These are phyloP conservation scores for Calocera cornea DNA, from an alignment of 768 basidiomycete species.

Conservation along the genomic window DNA sequence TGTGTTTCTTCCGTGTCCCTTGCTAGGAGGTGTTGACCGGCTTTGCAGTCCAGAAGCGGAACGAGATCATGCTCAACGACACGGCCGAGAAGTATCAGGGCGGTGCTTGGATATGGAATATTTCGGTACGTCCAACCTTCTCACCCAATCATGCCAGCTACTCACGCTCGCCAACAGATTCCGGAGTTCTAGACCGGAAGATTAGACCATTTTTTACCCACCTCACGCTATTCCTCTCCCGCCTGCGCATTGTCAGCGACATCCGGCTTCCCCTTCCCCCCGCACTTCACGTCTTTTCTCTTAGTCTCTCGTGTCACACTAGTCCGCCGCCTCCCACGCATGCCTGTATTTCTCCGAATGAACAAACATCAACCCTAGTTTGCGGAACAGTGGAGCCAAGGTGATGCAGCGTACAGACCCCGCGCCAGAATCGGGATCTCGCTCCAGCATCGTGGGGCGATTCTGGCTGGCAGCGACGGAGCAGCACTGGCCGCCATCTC, in stretches of 20 bases:
- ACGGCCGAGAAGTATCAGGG: conserved; percentile 83
- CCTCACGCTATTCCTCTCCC: background rate
- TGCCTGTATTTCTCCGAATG: too few relatives aligned
- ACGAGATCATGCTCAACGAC: conserved; percentile 89
- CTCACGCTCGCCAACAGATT: background rate
- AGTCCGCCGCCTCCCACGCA: too few relatives aligned
- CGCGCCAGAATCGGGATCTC: too few relatives aligned
- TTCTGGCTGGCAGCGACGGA: too few relatives aligned
- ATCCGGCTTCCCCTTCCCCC: background rate
- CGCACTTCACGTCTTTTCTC: background rate
- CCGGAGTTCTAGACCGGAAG: background rate
- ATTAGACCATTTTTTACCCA: background rate
- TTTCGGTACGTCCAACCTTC: conserved; percentile 25
- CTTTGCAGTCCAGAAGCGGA: conserved; percentile 93
- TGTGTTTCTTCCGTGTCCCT: background rate
- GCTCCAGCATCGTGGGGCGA: too few relatives aligned
- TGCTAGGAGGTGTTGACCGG: conserved; percentile 11
- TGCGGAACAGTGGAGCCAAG: too few relatives aligned
- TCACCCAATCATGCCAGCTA: background rate
- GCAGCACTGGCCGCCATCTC: too few relatives aligned
- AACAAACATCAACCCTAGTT: too few relatives aligned
- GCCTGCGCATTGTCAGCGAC: background rate
- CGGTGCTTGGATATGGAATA: conserved; percentile 74
- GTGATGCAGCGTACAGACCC: too few relatives aligned
- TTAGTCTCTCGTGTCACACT: background rate